phyloP scores from a whole-genome alignment of 2,329 filamentous ascomycete genomes.

The Trichoderma cornu-damae region DNA sequence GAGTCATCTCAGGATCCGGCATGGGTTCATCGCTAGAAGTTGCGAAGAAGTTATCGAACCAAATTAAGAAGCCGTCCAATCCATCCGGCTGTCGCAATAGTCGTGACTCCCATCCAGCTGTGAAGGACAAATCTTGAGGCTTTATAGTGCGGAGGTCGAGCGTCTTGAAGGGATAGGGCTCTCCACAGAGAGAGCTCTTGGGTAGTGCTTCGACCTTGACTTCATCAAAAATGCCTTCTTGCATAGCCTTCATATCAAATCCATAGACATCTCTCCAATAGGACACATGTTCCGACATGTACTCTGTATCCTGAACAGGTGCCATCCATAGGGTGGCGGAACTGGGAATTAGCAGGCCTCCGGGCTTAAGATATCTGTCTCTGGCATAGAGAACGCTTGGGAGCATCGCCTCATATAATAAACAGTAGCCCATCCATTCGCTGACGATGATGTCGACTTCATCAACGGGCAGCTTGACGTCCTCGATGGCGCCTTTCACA shows the following conservation, averaged over 20 bases:
- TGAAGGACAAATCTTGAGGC: conserved; percentile 70
- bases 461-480: conserved; percentile 69
- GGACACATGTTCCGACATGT: conserved; percentile 67
- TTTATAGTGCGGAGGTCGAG: conserved; percentile 71
- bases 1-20: conserved; percentile 48
- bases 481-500: conserved; percentile 80
- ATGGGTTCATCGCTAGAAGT: conserved; percentile 51
- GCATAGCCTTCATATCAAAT: conserved; percentile 91
- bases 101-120: conserved; percentile 58
- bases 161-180: conserved; percentile 62
- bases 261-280: conserved; percentile 95
- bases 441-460: conserved; percentile 92
- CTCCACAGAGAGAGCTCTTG: conserved; percentile 53
- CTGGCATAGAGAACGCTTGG: conserved; percentile 85
- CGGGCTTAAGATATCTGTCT: conserved; percentile 75
- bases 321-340: conserved; percentile 79
- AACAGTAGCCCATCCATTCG: conserved; percentile 96
- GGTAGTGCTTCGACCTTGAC: conserved; percentile 72
- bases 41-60: conserved; percentile 93
- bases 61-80: conserved; percentile 83
- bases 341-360: conserved; percentile 79
- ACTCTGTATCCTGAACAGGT: conserved; percentile 71
- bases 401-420: conserved; percentile 94
- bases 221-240: conserved; percentile 73
- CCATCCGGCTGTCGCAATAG: conserved; percentile 58